Evolutionary conservation across 176 grass and related monocot genomes (phyloP), one percentile per base, ranked within the genome.

Genomic region (Microstegium vimineum): DNA sequence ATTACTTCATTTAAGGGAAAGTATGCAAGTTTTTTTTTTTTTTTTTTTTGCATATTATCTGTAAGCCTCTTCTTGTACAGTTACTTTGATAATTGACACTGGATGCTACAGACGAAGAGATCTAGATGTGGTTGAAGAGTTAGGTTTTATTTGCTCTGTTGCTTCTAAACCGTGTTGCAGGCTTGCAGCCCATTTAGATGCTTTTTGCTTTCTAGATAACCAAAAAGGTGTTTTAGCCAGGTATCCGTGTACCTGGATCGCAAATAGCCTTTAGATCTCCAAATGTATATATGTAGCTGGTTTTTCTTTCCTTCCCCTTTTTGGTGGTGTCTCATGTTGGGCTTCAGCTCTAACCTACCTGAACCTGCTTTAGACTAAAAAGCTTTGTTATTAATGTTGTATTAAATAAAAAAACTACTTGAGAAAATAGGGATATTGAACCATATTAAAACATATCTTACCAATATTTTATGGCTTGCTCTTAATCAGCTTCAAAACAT

Each of bases 21-120:
- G 6, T 14, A 76, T 62, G 10, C 22, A 41, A 27, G 23, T 30
- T n/a, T 51, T 47, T 85, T 17, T 22, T 30, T n/a, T 51, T 47
- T 85, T 17, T 22, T 22, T 85, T 11, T 15, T 1, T 46, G 9
- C 27, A 32, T 32, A 11, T 8, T 25, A 33, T 6, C 47, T 34
- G 10, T 73, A 62, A 41, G 52, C 9, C 17, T 62, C 43, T 54
- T 32, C 10, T 71, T 26, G 52, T 32, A 33, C 62, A 18, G 30
- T 65, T 65, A 37, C 12, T 71, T 41, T 83, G 17, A 52, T 83
- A 14, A 30, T 83, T 73, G 31, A 78, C 41, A 25, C 41, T 35
- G 31, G 51, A 22, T 73, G 74, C 66, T 73, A 57, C 74, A 74
- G 61, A 59, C 36, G 34, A 20, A 68, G 52, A 45, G 33, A 31